Percentiles rank a stretch among this genome's conserved stretches.
Conservation (phyloP, 2,329 filamentous ascomycete species). For the Aspergillus carbonarius region DNA sequence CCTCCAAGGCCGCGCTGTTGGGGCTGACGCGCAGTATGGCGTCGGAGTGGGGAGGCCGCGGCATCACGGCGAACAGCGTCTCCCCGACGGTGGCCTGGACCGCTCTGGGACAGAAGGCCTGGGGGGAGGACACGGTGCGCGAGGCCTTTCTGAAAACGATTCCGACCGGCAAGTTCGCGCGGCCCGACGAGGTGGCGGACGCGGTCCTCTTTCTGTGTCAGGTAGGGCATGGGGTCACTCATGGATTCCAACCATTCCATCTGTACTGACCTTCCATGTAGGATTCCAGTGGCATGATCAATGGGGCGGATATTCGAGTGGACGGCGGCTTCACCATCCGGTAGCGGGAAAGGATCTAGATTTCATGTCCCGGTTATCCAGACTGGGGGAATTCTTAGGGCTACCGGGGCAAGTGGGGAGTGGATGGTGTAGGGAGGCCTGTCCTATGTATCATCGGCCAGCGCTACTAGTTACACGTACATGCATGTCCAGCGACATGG, state of each 20-base stretch:
- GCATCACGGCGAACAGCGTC: conserved; percentile 49
- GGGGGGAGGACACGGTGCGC: conserved; percentile 37
- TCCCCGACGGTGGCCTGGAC: conserved; percentile 51
- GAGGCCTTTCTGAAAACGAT: conserved; percentile 39
- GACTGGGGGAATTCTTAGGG: too few species aligned
- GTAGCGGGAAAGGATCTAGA: conserved; percentile 4
- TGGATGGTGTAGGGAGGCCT: too few species aligned
- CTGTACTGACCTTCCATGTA: conserved; percentile 13
- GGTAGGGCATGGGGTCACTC: conserved; percentile 17
- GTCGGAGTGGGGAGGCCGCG: conserved; percentile 47
- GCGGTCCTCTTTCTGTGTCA: conserved; percentile 42
- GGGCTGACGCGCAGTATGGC: conserved; percentile 49
- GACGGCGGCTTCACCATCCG: conserved; percentile 43
- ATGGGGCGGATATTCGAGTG: conserved; percentile 41
- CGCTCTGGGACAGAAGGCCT: conserved; percentile 45
- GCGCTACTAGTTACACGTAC: background rate
- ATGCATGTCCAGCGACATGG: too few species aligned
- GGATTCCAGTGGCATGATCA: conserved; percentile 44
- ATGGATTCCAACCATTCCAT: background rate
- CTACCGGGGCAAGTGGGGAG: too few species aligned
- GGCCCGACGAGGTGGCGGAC: conserved; percentile 42
- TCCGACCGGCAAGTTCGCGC: conserved; percentile 41
- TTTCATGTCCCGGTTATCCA: too few species aligned
- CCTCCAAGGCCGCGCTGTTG: conserved; percentile 48
- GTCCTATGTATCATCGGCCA: background rate